Conservation (phyloP, 495 filamentous ascomycete species). For the Penicillium dipodomyicola region DNA sequence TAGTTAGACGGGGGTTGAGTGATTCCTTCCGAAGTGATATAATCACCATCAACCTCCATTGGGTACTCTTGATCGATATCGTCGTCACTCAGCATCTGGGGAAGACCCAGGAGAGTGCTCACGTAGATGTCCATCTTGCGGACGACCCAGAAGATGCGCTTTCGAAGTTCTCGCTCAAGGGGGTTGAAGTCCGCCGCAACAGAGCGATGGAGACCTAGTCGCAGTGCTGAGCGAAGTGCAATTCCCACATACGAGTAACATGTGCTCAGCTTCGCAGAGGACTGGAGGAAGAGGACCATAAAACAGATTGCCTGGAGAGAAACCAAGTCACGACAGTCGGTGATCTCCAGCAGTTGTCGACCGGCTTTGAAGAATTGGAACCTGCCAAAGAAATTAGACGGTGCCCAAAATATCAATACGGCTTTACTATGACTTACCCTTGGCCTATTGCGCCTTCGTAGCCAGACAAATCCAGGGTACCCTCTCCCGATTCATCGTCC, state of each 20-base stretch:
- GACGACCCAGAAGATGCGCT: constrained; percentile 86
- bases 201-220: constrained; percentile 84
- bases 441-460: constrained; percentile 75
- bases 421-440: constrained; percentile 55
- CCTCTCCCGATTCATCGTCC: constrained; percentile 39
- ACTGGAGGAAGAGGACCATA: constrained; percentile 92
- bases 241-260: constrained; percentile 94
- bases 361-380: constrained; percentile 82
- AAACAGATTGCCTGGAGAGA: constrained; percentile 85
- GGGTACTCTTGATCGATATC: constrained; percentile 92
- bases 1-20: constrained; percentile 69
- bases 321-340: constrained; percentile 81
- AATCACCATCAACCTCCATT: constrained; percentile 84
- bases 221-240: constrained; percentile 77
- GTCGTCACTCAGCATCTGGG: constrained; percentile 77
- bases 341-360: constrained; percentile 80
- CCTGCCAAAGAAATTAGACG: constrained; percentile 41
- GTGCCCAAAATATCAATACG: neutral
- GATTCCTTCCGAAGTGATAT: constrained; percentile 76
- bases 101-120: constrained; percentile 82
- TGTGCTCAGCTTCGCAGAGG: constrained; percentile 83
- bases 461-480: constrained; percentile 50
- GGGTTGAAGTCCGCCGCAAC: constrained; percentile 73
- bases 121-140: constrained; percentile 95
- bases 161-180: constrained; percentile 78